Evolutionary conservation across 768 basidiomycete genomes (phyloP), one percentile per base, ranked within the genome.

Genomic region (Tulasnella calospora): DNA sequence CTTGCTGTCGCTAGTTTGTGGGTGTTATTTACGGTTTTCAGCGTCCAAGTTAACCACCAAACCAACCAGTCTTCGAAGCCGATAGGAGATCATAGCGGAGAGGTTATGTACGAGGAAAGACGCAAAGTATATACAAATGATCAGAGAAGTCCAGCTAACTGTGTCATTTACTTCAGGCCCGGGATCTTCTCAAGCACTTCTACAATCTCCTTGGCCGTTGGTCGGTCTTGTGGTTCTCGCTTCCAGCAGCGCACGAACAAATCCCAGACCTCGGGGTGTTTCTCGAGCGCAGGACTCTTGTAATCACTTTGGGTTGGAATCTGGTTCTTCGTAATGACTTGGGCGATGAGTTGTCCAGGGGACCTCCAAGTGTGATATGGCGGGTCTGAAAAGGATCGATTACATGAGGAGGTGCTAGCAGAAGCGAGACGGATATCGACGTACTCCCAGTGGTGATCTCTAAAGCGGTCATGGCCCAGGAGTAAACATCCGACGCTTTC

Each of bases 401-500:
- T 27, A 21, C 44, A 35, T 36, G 7, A 27, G n/a, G n/a, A n/a
- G 46, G n/a, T 4, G 4, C 7, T 30, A 8, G 27, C 2, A 23
- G 47, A 33, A 27, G 3, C 23, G 47, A 33, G 1, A n/a, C 5
- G 36, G 55, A 46, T 15, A 19, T 23, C 19, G 30, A 41, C 77
- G 17, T 78, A 78, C 77, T 7, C 17, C 69, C 61, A 12, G 77
- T 47, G 23, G 72, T 44, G 77, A 78, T 72, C 77, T 78, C 67
- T 15, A 78, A 38, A n/a, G 67, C 38, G 5, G 77, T 78, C 77
- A 78, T 78, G 21, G 67, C 77, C 77, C 77, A 78, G 6, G 77
- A 78, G 77, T 78, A 78, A 17, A 78, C 77, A 33, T 78, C 77
- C 35, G 77, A 51, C 38, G 71, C 71, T n/a, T n/a, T 21, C 41